Conservation (phyloP, 1,284 basidiomycete species). For the Cutaneotrichosporon cavernicola region DNA sequence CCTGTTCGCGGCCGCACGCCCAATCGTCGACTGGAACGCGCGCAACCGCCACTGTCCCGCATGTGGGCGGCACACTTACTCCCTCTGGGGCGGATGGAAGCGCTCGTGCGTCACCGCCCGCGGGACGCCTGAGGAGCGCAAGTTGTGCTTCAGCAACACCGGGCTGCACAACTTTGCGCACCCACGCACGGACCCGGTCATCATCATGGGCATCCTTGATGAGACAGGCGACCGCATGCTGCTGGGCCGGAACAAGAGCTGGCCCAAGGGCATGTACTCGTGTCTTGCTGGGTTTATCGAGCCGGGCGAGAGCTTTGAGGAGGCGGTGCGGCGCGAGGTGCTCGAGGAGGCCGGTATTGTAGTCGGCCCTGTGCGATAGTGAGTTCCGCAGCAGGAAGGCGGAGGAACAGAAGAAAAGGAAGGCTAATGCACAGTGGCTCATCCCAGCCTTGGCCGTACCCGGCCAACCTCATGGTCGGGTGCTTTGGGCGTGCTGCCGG, state of each 20-base stretch:
- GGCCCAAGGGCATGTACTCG: conserved; percentile 65
- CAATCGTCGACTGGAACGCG: conserved; percentile 84
- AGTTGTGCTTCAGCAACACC: conserved; percentile 58
- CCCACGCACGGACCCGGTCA: conserved; percentile 79
- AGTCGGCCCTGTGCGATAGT: conserved; percentile 81
- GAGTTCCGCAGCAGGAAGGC: conserved; percentile 45
- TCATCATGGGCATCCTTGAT: conserved; percentile 86
- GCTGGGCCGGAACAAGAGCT: conserved; percentile 69
- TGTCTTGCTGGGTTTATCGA: conserved; percentile 89
- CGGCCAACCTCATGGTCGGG: conserved; percentile 86
- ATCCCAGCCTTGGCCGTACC: conserved; percentile 66
- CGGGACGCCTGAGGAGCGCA: conserved; percentile 32
- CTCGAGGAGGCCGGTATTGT: conserved; percentile 91
- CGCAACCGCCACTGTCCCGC: conserved; percentile 89
- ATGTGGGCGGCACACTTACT: conserved; percentile 78
- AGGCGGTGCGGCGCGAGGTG: conserved; percentile 87
- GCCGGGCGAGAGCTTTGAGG: conserved; percentile 92
- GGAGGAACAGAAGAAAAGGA: background rate
- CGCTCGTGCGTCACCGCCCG: conserved; percentile 69
- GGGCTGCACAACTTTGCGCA: conserved; percentile 87
- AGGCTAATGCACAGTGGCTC: conserved; percentile 37
- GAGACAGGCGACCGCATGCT: conserved; percentile 75
- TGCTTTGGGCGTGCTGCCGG: conserved; percentile 71
- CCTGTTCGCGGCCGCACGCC: conserved; percentile 71
- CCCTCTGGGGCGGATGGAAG: conserved; percentile 96